A percentile compares a stretch with the other conserved stretches of the same genome.
Evolutionary conservation across 1,284 basidiomycete species (phyloP).

Genomic region (Pseudozyma tsukubaensis): DNA sequence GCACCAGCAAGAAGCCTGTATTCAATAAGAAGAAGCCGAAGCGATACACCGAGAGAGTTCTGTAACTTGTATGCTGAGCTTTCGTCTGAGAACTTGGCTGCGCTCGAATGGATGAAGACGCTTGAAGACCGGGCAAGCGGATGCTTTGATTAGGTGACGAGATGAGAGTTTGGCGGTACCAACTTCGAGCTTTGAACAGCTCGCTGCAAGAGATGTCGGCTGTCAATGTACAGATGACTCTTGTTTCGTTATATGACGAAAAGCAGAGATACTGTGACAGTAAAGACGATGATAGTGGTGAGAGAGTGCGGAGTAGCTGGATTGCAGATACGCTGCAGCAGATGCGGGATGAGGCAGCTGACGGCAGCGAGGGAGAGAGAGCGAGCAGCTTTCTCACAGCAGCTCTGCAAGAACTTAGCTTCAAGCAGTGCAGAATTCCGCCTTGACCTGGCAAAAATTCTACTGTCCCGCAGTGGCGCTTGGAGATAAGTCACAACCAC

Average conservation of each 20-base stretch:
- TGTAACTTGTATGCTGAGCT: too few species aligned
- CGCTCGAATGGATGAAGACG: too few species aligned
- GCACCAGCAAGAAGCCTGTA: not conserved
- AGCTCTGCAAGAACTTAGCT: too few species aligned
- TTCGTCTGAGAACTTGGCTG: too few species aligned
- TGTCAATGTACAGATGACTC: not conserved
- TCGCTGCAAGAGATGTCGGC: too few species aligned
- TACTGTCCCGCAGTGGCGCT: too few species aligned
- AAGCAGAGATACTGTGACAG: not conserved
- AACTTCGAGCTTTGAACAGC: too few species aligned
- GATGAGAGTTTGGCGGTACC: too few species aligned
- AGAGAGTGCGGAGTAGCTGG: not conserved
- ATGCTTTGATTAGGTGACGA: too few species aligned
- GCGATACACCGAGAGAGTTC: too few species aligned
- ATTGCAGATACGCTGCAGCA: slow-evolving; percentile 1
- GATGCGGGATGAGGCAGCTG: slow-evolving; percentile 2
- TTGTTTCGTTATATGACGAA: not conserved
- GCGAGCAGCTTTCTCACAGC: not conserved
- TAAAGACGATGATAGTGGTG: not conserved
- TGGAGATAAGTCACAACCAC: not conserved
- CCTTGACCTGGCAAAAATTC: too few species aligned
- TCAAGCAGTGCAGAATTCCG: not conserved
- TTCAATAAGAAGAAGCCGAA: not conserved
- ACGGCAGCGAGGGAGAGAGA: not conserved
- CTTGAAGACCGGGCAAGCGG: too few species aligned